Base-by-base conservation (phyloP, 495 filamentous ascomycete species). In the Choiromyces venosus region DNA sequence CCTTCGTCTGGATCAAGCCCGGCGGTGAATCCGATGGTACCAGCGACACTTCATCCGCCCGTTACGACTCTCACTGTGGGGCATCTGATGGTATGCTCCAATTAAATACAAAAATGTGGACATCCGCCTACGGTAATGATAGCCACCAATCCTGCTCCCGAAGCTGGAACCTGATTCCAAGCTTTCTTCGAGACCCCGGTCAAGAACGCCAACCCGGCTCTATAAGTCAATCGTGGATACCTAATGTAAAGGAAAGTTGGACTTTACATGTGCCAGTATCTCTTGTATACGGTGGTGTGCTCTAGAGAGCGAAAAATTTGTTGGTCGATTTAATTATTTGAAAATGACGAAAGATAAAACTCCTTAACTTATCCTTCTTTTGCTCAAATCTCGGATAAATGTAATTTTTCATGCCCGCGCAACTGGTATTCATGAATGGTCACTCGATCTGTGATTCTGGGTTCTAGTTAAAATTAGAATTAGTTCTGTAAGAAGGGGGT, bases 1-100 rank as follows among this genome's bases (percentile, higher is more conserved):
- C 91, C 65, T 92, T 93, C 83, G 90, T 93, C 82, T 93, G 91
- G 92, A 84, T 91, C 78, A 93, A 93, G 88, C 91, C 91, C 70
- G 92, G 92, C 79, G 92, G 91, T 77, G 91, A 95, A 83, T 89
- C 88, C 64, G 92, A 93, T 82, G 91, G 92, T 76, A 93, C 91
- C 68, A 88, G 86, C 69, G 85, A 93, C 80, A 84, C 81, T 44
- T 82, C 84, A 46, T 85, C 91, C 18, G 75, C 80, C 73, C 86
- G 91, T 42, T 95, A 91, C 82, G 92, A 95, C 84, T 84, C 83
- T 65, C 89, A 87, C 85, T 93, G 92, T 79, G 90, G 91, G 83
- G 84, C 37, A 82, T 82, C 12, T 84, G 78, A 78, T 72, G 71
- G 39, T 21, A 36, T 44, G 38, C 21, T 18, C 29, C 44, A 25